Evolutionary conservation across 2,329 filamentous ascomycete species (phyloP).

Genomic region (Torrubiella hemipterigena): DNA sequence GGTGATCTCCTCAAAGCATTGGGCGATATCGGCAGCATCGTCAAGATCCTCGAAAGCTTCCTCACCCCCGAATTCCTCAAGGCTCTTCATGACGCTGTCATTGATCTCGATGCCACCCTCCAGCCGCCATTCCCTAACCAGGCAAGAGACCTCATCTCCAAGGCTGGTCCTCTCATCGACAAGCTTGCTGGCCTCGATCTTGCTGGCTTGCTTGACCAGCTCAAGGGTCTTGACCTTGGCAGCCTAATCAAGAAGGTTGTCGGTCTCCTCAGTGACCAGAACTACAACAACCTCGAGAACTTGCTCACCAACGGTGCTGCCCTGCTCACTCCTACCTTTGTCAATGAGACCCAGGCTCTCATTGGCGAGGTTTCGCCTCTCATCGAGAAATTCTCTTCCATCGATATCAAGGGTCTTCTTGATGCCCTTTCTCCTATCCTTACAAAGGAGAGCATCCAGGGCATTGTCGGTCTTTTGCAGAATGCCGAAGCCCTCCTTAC

Average conservation of each 20-base stretch:
- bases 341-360: constrained; percentile 20
- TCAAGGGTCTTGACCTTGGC: constrained; percentile 18
- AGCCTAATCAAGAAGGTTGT: constrained; percentile 17
- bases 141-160: constrained; percentile 13
- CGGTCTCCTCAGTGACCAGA: constrained; percentile 17
- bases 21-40: constrained; percentile 12
- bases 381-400: constrained; percentile 13
- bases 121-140: constrained; percentile 22
- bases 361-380: constrained; percentile 20
- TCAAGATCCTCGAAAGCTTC: constrained; percentile 17
- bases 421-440: constrained; percentile 16
- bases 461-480: constrained; percentile 17
- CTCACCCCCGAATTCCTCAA: constrained; percentile 25
- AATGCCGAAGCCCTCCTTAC: constrained; percentile 18
- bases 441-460: constrained; percentile 13
- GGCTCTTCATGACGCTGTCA: constrained; percentile 27
- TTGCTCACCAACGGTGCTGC: constrained; percentile 23
- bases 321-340: constrained; percentile 19
- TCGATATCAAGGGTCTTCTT: constrained; percentile 18
- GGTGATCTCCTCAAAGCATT: constrained; percentile 10
- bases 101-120: constrained; percentile 25
- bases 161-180: constrained; percentile 17
- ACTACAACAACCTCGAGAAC: constrained; percentile 19
- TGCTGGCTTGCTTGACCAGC: constrained; percentile 18
- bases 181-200: constrained; percentile 20